phyloP scores from a whole-genome alignment of 2,329 filamentous ascomycete species.

The Aspergillus fumigatus region DNA sequence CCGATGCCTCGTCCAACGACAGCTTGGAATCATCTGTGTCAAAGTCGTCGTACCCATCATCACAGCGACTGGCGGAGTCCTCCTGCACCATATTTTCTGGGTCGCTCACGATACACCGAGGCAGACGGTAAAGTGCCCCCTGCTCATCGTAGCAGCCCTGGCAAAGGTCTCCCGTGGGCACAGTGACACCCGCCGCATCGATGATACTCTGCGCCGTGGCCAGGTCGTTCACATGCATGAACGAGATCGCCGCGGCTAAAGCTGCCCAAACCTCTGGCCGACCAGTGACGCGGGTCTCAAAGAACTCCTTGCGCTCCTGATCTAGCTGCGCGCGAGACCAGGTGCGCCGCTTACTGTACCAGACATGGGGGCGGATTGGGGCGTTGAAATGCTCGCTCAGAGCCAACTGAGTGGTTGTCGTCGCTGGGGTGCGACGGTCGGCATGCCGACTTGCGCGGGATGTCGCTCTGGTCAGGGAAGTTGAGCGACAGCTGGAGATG shows the following conservation, averaged over 20 bases:
- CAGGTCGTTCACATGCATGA: constrained; percentile 60
- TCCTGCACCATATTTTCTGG: constrained; percentile 52
- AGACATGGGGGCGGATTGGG: constrained; percentile 62
- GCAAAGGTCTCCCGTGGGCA: constrained; percentile 67
- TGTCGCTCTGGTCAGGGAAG: constrained; percentile 8
- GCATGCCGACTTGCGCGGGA: constrained; percentile 7
- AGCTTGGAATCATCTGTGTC: constrained; percentile 31
- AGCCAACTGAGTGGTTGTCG: constrained; percentile 21
- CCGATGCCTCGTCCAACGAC: constrained; percentile 36
- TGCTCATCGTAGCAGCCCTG: constrained; percentile 68
- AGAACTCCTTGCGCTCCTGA: constrained; percentile 75
- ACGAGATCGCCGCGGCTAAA: constrained; percentile 61
- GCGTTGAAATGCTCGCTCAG: constrained; percentile 62
- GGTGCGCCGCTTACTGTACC: constrained; percentile 57
- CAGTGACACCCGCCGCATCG: constrained; percentile 69
- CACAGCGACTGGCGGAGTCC: constrained; percentile 16
- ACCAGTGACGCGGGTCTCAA: constrained; percentile 81
- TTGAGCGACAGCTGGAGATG: constrained; percentile 10
- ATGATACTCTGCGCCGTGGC: constrained; percentile 75
- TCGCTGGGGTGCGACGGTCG: constrained; percentile 6
- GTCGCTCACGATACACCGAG: constrained; percentile 64
- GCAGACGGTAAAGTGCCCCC: constrained; percentile 65
- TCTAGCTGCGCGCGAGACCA: constrained; percentile 70
- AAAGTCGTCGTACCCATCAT: constrained; percentile 19
- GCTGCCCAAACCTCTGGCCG: constrained; percentile 75